A percentile compares a stretch with the other conserved stretches of the same genome.
Conservation (phyloP, 257 asterid genomes). For the Galeopsis tetrahit region DNA sequence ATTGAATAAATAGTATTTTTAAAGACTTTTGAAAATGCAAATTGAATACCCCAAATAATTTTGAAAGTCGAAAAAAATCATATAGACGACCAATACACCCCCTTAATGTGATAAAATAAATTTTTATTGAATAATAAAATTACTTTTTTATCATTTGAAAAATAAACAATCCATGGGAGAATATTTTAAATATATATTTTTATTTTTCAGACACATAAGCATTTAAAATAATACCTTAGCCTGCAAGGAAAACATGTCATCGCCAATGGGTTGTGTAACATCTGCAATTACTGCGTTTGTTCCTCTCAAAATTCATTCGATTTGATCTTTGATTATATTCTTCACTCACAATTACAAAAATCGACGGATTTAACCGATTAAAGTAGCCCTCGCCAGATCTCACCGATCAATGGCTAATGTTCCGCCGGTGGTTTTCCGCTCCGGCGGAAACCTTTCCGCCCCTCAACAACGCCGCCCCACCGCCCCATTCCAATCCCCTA, state of each 20-base stretch:
- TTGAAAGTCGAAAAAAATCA: no score
- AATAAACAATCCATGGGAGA: no score
- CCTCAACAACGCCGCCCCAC: constrained; percentile 69
- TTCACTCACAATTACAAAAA: background rate
- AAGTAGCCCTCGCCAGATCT: constrained; percentile 38
- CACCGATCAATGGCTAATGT: constrained; percentile 59
- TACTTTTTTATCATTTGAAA: no score
- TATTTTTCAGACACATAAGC: no score
- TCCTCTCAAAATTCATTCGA: background rate
- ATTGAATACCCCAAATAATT: no score
- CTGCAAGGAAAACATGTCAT: background rate
- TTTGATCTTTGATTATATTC: constrained; percentile 1
- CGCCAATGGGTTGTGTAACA: background rate
- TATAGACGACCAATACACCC: no score
- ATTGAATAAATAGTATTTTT: no score
- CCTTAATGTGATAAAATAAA: no score
- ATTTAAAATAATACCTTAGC: constrained; percentile 2
- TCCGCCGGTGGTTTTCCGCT: constrained; percentile 76
- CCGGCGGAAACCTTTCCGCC: constrained; percentile 62
- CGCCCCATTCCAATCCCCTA: constrained; percentile 74
- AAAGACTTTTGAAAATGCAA: no score
- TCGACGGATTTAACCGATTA: background rate
- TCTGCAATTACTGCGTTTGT: background rate
- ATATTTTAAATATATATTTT: no score
- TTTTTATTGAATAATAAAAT: no score